Evolutionary conservation across 805 yeast species (phyloP), one percentile per base, ranked within the genome.

Genomic region (Starmerella etchellsii): DNA sequence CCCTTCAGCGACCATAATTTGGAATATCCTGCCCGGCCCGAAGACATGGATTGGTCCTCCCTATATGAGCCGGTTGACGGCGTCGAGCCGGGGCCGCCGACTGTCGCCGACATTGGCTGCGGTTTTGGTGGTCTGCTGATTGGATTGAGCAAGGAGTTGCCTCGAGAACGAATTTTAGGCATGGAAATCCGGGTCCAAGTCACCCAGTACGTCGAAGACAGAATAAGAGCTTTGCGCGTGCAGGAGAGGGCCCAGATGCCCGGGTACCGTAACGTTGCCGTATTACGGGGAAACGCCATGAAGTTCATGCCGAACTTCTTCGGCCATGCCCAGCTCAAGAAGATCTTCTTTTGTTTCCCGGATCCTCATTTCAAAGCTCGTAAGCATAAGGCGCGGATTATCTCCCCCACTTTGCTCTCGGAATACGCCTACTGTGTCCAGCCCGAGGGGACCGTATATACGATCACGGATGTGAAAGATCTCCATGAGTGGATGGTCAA

Each of bases 181-280:
- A 85, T 91, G 95, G 98, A 91, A 63, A 91, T 91, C 56, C 73
- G 98, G 57, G 95, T 87, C 16, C 98, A 91, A 62, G 98, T 91
- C 37, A 88, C 97, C 1, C 85, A 91, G 52, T 91, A 87, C 56
- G 97, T 91, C 11, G 95, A 88, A 61, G 98, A 91, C 61, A 69
- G 96, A 54, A 84, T 91, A 48, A 73, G 83, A 46, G 97, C 97
- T 1, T 68, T 91, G 50, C 74, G 97, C 60, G 71, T 70, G 31
- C 70, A 77, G 50, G 62, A 65, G 41, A 54, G 62, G 49, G 53
- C 53, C 8, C 48, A 53, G 34, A 31, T 34, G 6, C 34, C 36
- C n/a, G 67, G 66, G 26, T 91, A 77, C 59, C 85, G 81, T 55
- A 91, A 91, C 61, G 80, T 88, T 31, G 77, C 83, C 22, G 97